Conservation (phyloP, 2,329 filamentous ascomycete species). For the Phoma herbarum region DNA sequence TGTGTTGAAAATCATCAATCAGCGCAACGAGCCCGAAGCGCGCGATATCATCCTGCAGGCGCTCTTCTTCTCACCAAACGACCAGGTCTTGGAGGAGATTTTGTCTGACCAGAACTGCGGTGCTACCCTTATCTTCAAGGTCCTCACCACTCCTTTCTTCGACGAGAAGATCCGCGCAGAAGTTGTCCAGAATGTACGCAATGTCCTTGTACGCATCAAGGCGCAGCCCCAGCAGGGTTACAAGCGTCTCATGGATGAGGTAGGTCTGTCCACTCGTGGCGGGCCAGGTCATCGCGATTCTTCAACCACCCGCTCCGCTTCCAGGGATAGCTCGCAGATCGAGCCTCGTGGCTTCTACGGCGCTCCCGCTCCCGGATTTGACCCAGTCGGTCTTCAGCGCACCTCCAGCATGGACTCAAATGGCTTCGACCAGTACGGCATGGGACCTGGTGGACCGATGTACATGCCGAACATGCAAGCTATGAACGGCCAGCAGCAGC, state of each 20-base stretch:
- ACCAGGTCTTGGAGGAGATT: constrained; percentile 88
- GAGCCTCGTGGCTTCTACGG: constrained; percentile 50
- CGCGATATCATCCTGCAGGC: constrained; percentile 89
- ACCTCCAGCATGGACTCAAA: constrained; percentile 61
- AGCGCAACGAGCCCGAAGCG: constrained; percentile 92
- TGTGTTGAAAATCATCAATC: constrained; percentile 97
- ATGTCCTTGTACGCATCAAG: constrained; percentile 87
- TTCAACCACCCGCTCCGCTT: constrained; percentile 49
- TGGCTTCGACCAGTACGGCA: constrained; percentile 56
- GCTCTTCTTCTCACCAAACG: constrained; percentile 88
- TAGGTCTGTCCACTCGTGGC: constrained; percentile 76
- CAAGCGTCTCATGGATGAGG: constrained; percentile 98
- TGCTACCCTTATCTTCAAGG: constrained; percentile 97
- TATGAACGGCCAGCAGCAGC: constrained; percentile 55
- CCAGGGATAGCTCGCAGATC: constrained; percentile 48
- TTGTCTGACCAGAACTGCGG: constrained; percentile 90
- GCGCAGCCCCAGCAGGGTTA: constrained; percentile 95
- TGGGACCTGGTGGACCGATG: constrained; percentile 46
- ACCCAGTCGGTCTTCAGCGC: constrained; percentile 55
- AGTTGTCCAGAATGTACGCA: constrained; percentile 91
- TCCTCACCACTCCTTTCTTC: constrained; percentile 95
- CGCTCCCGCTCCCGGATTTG: constrained; percentile 50
- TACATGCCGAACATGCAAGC: constrained; percentile 54
- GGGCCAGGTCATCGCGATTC: constrained; percentile 52
- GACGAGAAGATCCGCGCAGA: constrained; percentile 89